Evolutionary conservation across 192 early-diverging fungal species (phyloP), one percentile per base, ranked within the genome.

Genomic region (Coemansia sp.): DNA sequence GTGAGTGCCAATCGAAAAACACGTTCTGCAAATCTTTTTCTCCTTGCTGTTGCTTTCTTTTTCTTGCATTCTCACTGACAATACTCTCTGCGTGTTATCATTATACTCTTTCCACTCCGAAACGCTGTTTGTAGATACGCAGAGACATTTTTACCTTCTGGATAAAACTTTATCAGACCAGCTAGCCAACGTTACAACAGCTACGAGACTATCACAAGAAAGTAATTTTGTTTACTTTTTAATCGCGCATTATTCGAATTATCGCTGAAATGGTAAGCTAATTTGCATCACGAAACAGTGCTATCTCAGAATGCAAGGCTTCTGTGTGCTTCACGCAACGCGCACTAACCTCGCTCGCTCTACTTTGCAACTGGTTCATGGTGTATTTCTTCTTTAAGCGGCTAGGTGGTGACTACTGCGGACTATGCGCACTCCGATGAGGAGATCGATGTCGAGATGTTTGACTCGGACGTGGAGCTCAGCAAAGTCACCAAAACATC

Each of bases 381-480:
- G 19, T 48, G 29, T 29, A 29, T 20, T 52, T 10, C 23, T 52
- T 9, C 20, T 9, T 22, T 50, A 15, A 52, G 15, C 20, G 49
- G 23, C 5, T 52, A 52, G 49, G 49, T 52, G 71, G 63, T 64
- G 32, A 79, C 69, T 65, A n/a, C 64, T 63, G 76, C 67, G n/a
- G 80, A 82, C 62, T 70, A 65, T 53, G 20, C 71, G 49, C 68
- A 69, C 48, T 76, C 74, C 2, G 80, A 82, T 53, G 80, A 82
- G 66, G 75, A 82, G 32, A 82, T 82, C 52, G 80, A 82, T 53
- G 62, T 82, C 54, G 80, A 77, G 59, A 76, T 82, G 75, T 74
- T 82, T 63, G 80, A 82, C 66, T 82, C 80, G 3, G 80, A 82
- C 59, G 54, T 59, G 10, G 80, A 82, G 69, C 68, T 77, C n/a